Conservation (phyloP, 805 yeast genomes). For the Teunomyces aglyptinius region DNA sequence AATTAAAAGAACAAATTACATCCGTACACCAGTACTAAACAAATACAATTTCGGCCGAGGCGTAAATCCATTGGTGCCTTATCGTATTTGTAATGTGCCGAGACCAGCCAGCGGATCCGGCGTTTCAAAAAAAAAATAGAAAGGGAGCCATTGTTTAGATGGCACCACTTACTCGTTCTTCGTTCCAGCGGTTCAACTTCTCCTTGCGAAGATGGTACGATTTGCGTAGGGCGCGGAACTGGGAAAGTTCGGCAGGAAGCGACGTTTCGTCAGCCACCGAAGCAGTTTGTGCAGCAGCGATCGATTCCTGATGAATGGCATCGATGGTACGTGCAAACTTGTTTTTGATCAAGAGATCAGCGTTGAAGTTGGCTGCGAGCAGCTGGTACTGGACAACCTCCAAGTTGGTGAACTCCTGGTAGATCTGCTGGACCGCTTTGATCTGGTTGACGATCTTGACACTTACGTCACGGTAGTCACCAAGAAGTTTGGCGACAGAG, state of each 20-base stretch:
- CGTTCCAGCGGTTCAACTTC: constrained; percentile 42
- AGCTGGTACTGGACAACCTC: constrained; percentile 41
- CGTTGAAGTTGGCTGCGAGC: constrained; percentile 36
- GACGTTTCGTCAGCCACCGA: not conserved
- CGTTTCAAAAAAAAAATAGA: not conserved
- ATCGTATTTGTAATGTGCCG: too few species aligned
- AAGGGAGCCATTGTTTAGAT: not conserved
- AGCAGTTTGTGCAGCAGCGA: constrained; percentile 8
- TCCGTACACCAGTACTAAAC: not conserved
- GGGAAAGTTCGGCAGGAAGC: constrained; percentile 5
- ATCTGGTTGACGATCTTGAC: constrained; percentile 24
- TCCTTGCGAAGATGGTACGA: constrained; percentile 35
- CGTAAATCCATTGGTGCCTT: too few species aligned
- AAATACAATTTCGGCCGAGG: not conserved
- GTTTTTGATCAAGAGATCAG: constrained; percentile 25
- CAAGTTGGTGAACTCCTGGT: constrained; percentile 31
- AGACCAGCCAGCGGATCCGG: too few species aligned
- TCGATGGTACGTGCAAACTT: constrained; percentile 27
- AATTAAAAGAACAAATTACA: not conserved
- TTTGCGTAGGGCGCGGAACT: constrained; percentile 23
- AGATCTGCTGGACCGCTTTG: constrained; percentile 20
- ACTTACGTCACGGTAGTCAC: constrained; percentile 27
- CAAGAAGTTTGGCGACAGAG: constrained; percentile 6
- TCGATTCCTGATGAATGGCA: constrained; percentile 20
- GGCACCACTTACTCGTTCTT: constrained; percentile 42